Base-by-base conservation (phyloP, 2,329 filamentous ascomycete species). In the Ambrosiella xylebori region DNA sequence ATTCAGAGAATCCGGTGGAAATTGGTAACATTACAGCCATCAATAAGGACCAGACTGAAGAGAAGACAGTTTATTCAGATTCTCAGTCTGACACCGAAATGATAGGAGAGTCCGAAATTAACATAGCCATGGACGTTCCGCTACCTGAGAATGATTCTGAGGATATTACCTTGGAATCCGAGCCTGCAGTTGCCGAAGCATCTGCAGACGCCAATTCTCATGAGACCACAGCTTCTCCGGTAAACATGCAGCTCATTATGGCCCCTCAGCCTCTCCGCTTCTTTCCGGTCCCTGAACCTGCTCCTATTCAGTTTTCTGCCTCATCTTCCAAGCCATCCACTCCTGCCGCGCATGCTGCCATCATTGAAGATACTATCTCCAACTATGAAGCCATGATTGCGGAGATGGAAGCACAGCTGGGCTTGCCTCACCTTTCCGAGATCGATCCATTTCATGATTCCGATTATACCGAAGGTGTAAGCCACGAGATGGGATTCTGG, bases 211-310 rank as follows among this genome's bases (percentile, higher is more conserved):
- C 39, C 11, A 12, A 12, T 4, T 17, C 44, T 15, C 44, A 5
- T 2, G 3, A 13, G 9, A 13, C 44, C n/a, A 13, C 44, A 17
- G n/a, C 1, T 8, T n/a, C 44, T 17, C 44, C 44, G 2, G 44
- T 13, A n/a, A 54, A 54, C 52, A 54, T 54, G 52, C 37, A 54
- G 27, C 52, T 54, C 15, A 54, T 54, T 19, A 41, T 54, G 17
- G 38, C 52, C 27, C 52, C 52, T 41, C 52, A 54, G 27, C 52
- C 52, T 19, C 37, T 54, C 9, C 52, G 13, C 5, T 54, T 54
- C 52, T 54, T 54, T 17, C 38, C 19, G 15, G 13, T 15, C 19
- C 38, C 39, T 15, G 52, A 27, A 15, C 52, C 52, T 2, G 52
- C 40, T 11, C 52, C 52, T 1, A 54, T 54, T 38, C n/a, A 11